phyloP scores from a whole-genome alignment of 2,329 filamentous ascomycete genomes.

The Canariomyces notabilis region DNA sequence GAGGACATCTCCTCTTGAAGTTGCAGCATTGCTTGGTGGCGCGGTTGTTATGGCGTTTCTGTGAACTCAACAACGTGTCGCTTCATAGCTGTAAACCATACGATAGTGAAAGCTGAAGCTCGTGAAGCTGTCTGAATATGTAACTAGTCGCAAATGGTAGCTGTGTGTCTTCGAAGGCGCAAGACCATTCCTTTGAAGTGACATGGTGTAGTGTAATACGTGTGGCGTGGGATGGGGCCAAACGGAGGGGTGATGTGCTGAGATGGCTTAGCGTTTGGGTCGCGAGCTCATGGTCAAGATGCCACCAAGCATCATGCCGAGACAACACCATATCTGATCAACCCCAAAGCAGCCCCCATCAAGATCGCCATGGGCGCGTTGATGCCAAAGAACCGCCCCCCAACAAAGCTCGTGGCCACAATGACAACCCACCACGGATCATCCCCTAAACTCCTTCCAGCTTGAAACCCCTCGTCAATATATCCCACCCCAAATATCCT shows the following conservation, averaged over 20 bases:
- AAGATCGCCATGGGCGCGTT: conserved; percentile 40
- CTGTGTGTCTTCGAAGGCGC: no score
- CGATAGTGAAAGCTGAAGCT: no score
- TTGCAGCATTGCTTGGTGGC: conserved; percentile 42
- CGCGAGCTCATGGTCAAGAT: no score
- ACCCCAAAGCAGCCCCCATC: conserved; percentile 41
- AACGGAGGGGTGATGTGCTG: no score
- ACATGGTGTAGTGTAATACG: no score
- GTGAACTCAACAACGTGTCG: no score
- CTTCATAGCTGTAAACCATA: no score
- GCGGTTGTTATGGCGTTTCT: conserved; percentile 31
- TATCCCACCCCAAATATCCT: conserved; percentile 58
- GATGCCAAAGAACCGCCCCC: conserved; percentile 43
- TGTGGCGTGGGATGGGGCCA: no score
- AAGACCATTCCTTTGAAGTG: no score
- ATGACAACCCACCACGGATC: conserved; percentile 64
- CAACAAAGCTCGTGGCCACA: conserved; percentile 43
- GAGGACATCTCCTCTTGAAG: conserved; percentile 37
- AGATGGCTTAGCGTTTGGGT: no score
- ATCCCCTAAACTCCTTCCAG: conserved; percentile 48
- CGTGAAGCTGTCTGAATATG: no score
- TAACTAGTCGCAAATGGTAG: no score
- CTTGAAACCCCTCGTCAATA: conserved; percentile 44
- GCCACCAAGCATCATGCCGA: background rate
- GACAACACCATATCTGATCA: conserved; percentile 44